phyloP scores from a whole-genome alignment of 805 yeast genomes.

The Priceomyces melissophilus region DNA sequence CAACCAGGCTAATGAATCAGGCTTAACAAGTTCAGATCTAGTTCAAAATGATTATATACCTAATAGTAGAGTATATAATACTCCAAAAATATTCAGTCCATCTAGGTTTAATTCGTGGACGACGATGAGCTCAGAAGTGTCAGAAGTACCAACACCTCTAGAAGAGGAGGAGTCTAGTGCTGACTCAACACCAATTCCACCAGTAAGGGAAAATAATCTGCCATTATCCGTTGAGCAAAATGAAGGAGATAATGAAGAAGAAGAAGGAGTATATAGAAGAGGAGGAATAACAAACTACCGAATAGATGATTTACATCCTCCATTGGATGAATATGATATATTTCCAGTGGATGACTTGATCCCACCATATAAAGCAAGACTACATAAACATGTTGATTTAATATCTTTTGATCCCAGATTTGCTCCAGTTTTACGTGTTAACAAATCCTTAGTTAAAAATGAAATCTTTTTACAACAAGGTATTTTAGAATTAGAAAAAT shows the following conservation, averaged over 20 bases:
- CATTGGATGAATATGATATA: conserved; percentile 9
- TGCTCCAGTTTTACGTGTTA: conserved; percentile 22
- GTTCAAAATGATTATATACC: too few relatives aligned
- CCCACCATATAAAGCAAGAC: conserved; percentile 23
- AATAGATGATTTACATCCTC: conserved; percentile 2
- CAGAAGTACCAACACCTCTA: background rate
- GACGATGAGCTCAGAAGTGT: background rate
- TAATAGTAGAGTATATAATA: conserved; percentile 2
- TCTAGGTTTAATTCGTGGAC: conserved; percentile 2
- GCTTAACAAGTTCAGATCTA: too few relatives aligned
- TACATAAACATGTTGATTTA: conserved; percentile 22
- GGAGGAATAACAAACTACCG: too few relatives aligned
- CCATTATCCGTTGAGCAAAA: background rate
- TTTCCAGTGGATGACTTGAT: conserved; percentile 15
- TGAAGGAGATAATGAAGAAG: background rate
- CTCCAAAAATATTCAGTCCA: conserved; percentile 5
- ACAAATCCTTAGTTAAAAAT: conserved; percentile 15
- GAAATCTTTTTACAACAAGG: conserved; percentile 7
- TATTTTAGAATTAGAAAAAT: conserved; percentile 17
- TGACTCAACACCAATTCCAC: background rate
- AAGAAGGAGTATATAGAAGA: background rate
- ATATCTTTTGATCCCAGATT: conserved; percentile 27
- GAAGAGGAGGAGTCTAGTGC: background rate
- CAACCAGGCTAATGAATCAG: too few relatives aligned
- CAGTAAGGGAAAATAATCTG: conserved; percentile 1